Percentiles rank a stretch among this genome's conserved stretches.
Conservation (phyloP, 2,329 filamentous ascomycete species). For the Fusarium sp. region DNA sequence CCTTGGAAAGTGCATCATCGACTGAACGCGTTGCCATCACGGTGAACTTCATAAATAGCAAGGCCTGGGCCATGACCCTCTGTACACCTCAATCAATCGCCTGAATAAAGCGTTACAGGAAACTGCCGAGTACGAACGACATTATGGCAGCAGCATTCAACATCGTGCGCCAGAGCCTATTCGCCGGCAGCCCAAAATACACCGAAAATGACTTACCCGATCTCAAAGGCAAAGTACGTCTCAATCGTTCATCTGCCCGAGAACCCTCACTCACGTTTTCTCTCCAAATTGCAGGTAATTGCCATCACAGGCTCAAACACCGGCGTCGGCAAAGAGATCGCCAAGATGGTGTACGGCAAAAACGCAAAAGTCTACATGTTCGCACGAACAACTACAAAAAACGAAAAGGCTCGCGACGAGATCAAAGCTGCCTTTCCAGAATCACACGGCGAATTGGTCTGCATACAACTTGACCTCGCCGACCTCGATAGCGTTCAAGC, state of each 20-base stretch:
- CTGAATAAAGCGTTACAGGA: too few species aligned
- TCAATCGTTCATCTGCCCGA: background rate
- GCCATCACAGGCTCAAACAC: slow-evolving; percentile 56
- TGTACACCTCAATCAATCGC: too few species aligned
- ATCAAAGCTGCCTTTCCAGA: slow-evolving; percentile 49
- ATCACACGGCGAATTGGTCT: slow-evolving; percentile 50
- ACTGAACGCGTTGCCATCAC: background rate
- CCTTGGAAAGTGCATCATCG: background rate
- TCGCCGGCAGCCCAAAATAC: slow-evolving; percentile 33
- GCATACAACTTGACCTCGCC: slow-evolving; percentile 53
- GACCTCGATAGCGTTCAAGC: slow-evolving; percentile 44
- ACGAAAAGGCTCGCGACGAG: slow-evolving; percentile 50
- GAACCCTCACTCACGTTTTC: background rate
- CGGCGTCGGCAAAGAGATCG: slow-evolving; percentile 59
- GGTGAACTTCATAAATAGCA: background rate
- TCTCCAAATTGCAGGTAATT: slow-evolving; percentile 47
- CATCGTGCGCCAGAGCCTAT: slow-evolving; percentile 10
- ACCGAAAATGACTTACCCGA: slow-evolving; percentile 70
- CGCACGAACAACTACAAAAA: slow-evolving; percentile 55
- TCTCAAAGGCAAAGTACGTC: slow-evolving; percentile 57
- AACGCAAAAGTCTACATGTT: slow-evolving; percentile 64
- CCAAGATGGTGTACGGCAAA: slow-evolving; percentile 60
- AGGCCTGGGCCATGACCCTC: too few species aligned
- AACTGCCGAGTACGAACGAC: too few species aligned
- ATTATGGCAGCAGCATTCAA: background rate